Conservation (phyloP, 257 asterid genomes). For the Salvia hispanica region DNA sequence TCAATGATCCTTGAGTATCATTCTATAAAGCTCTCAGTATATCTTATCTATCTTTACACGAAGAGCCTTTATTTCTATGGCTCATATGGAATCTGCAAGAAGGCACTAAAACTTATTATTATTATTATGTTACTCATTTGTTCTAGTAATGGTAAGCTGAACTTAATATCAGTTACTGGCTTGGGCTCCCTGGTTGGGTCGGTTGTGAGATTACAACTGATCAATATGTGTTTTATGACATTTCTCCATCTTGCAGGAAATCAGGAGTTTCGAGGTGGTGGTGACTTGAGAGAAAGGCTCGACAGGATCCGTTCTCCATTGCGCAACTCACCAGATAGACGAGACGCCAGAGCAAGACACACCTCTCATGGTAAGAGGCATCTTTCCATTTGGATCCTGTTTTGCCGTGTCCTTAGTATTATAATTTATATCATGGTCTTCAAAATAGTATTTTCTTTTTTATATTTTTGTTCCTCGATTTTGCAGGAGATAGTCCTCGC, state of each 20-base stretch:
- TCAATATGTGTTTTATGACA: constrained; percentile 24
- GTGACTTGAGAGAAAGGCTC: constrained; percentile 85
- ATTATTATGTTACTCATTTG: constrained; percentile 60
- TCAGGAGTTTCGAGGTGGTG: constrained; percentile 59
- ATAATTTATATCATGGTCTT: constrained; percentile 20
- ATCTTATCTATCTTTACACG: constrained; percentile 52
- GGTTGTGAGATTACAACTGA: constrained; percentile 24
- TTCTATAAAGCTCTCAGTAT: constrained; percentile 54
- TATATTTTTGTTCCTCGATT: constrained; percentile 26
- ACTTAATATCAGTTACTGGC: constrained; percentile 37
- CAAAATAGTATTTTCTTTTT: constrained; percentile 5
- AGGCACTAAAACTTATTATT: constrained; percentile 64
- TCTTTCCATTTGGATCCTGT: constrained; percentile 23
- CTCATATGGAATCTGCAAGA: constrained; percentile 65
- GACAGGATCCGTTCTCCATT: constrained; percentile 76
- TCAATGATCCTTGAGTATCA: constrained; percentile 52
- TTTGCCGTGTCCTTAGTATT: constrained; percentile 8
- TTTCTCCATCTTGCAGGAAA: constrained; percentile 55
- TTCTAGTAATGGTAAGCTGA: constrained; percentile 71
- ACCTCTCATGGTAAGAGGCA: constrained; percentile 61
- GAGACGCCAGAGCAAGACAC: constrained; percentile 52
- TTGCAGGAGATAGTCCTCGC: constrained; percentile 67
- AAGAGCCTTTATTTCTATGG: constrained; percentile 59
- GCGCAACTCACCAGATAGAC: constrained; percentile 60
- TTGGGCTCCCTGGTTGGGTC: constrained; percentile 32